Base-by-base conservation (phyloP, 2,329 filamentous ascomycete genomes). In the Nemania sp. region DNA sequence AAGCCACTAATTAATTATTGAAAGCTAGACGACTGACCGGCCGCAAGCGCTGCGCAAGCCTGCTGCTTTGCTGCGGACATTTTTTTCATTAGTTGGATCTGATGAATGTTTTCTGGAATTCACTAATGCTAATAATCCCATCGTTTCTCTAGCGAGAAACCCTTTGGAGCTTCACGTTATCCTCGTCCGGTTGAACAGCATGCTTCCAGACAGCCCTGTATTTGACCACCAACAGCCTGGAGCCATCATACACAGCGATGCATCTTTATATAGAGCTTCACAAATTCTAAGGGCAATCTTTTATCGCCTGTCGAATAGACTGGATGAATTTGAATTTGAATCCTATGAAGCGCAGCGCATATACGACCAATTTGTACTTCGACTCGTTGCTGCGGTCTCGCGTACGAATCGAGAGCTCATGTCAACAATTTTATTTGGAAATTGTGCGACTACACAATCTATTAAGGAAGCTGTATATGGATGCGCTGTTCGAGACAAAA, bases 261-360 rank as follows among this genome's bases (percentile, higher is more conserved):
- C 5, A 19, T 20, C 41, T 19, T 14, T 17, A 20, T 31, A n/a
- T 2, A 42, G 36, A 14, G 43, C 22, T 3, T 36, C 28, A 3
- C 26, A 33, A 14, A 43, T 48, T 2, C 17, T 53, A 2, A 48
- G 36, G 14, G 23, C 37, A 6, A 33, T 53, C 4, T 50, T 54
- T 6, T 54, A 40, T 8, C 40, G 17, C 2, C 19, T 54, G 2
- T 50, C 52, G 26, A 54, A 54, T 28, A 46, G n/a, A 14, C 8
- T 39, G 15, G 33, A 22, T 23, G 23, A 20, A 7, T 22, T n/a
- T 24, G 1, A 5, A 8, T 8, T 2, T 19, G n/a, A 17, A 37
- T 6, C 3, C 17, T n/a, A 11, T n/a, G 12, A 26, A 5, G 20
- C 17, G 4, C 22, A n/a, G 12, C 37, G 11, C 5, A 6, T n/a